Evolutionary conservation across 345 rosid species (phyloP).

Genomic region (Hevea brasiliensis): DNA sequence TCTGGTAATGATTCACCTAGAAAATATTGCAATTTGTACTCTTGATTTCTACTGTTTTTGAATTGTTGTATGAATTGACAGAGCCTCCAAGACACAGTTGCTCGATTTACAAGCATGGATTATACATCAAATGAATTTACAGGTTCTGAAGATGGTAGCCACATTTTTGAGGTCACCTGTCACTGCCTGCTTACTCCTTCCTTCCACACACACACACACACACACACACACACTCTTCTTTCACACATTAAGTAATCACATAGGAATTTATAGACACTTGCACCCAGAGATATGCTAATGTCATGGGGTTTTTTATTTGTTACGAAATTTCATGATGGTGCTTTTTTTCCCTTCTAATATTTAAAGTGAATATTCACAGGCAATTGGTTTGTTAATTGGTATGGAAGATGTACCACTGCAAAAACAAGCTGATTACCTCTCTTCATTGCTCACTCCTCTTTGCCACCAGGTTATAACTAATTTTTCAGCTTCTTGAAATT

Average conservation of each 20-base stretch:
- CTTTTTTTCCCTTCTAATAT: slow-evolving; percentile 8
- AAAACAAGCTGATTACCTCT: slow-evolving; percentile 87
- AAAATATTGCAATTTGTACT: not conserved
- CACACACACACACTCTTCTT: too few species aligned
- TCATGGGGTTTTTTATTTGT: not conserved
- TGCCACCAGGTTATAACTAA: slow-evolving; percentile 72
- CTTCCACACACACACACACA: too few species aligned
- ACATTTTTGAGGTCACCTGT: slow-evolving; percentile 99
- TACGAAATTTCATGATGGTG: not conserved
- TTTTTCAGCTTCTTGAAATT: not conserved
- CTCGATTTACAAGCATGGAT: slow-evolving; percentile 57
- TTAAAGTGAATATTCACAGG: slow-evolving; percentile 40
- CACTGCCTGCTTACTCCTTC: not conserved
- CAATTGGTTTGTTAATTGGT: slow-evolving; percentile 89
- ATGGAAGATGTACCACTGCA: slow-evolving; percentile 80
- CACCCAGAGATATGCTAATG: too few species aligned
- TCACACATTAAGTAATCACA: too few species aligned
- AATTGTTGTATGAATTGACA: slow-evolving; percentile 31
- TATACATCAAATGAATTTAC: slow-evolving; percentile 45
- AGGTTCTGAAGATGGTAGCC: slow-evolving; percentile 82
- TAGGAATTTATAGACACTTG: too few species aligned
- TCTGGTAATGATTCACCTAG: not conserved
- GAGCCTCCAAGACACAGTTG: slow-evolving; percentile 82
- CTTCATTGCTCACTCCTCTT: slow-evolving; percentile 84
- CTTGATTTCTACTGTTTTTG: slow-evolving; percentile 15